phyloP scores from a whole-genome alignment of 148 eudicot species.

The Cornus florida region DNA sequence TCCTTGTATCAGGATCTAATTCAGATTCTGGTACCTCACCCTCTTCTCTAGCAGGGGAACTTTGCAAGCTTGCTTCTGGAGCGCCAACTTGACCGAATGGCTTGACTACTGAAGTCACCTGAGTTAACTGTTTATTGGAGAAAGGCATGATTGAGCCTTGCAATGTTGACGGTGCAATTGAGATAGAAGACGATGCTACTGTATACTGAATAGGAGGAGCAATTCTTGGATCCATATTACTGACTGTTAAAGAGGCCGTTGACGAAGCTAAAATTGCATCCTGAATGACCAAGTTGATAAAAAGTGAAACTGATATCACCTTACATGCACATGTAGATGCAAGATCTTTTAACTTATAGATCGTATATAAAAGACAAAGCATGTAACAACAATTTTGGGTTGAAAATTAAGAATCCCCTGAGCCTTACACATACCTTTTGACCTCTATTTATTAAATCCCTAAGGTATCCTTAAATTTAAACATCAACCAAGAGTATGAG shows the following conservation, averaged over 20 bases:
- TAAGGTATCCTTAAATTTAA: background rate
- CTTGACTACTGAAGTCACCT: conserved; percentile 49
- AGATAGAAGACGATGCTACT: conserved; percentile 44
- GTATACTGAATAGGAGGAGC: conserved; percentile 44
- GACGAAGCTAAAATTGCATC: conserved; percentile 68
- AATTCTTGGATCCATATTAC: conserved; percentile 59
- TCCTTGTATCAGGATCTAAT: conserved; percentile 95
- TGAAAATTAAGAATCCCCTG: background rate
- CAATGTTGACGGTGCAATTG: conserved; percentile 45
- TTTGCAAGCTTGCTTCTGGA: conserved; percentile 62
- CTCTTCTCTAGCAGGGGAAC: conserved; percentile 96
- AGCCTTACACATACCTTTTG: background rate
- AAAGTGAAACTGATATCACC: background rate
- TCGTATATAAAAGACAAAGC: background rate
- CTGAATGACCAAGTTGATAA: conserved; percentile 38
- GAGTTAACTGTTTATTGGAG: conserved; percentile 45
- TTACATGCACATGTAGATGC: background rate
- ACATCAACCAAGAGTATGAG: conserved; percentile 1
- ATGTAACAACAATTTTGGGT: background rate
- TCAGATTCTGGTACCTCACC: conserved; percentile 99
- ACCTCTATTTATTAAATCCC: background rate
- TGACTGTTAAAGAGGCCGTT: conserved; percentile 33
- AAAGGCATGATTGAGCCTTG: conserved; percentile 54
- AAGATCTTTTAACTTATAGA: background rate
- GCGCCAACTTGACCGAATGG: conserved; percentile 53